Base-by-base conservation (phyloP, 768 basidiomycete species). In the Dioszegia aurantiaca region DNA sequence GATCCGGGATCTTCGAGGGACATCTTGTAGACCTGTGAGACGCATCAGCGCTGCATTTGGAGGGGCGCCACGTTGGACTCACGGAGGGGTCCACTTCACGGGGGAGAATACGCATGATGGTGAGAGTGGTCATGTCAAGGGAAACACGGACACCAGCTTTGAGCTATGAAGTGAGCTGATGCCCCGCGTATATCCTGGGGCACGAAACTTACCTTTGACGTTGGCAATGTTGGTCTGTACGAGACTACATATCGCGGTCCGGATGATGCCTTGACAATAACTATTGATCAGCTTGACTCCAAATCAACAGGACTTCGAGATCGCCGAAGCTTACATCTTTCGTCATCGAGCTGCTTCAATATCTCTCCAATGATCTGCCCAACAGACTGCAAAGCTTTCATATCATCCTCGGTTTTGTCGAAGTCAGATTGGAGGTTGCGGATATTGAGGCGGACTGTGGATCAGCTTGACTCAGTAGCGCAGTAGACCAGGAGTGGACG, bases 281-380 rank as follows among this genome's bases (percentile, higher is more conserved):
- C 94, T 82, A 23, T 6, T 0, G 10, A n/a, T 59, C 62, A 61
- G 58, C 55, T 52, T 30, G 21, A 19, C 3, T 0, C 41, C 58
- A 48, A 1, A 1, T 26, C 40, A 24, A 21, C 27, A n/a, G 10
- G 27, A 43, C n/a, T n/a, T n/a, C n/a, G 49, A 2, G 47, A 16
- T 30, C 31, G 10, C 1, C 16, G 8, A 8, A 40, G 17, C 89
- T 70, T 72, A 94, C 94, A 98, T 78, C 95, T 83, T 78, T 98
- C 94, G 62, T 95, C 91, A 70, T 98, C 95, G 10, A 99, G 80
- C 76, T 99, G 93, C 78, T 97, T 97, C 85, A 98, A 87, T 56
- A 99, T 90, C 79, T 99, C 95, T 61, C 91, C 95, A 55, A 99
- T 94, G 64, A 99, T 97, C 79, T 99, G 95, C 28, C 95, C 95